phyloP scores from a whole-genome alignment of 1,139 yeast species.

The Hyphopichia fennica region DNA sequence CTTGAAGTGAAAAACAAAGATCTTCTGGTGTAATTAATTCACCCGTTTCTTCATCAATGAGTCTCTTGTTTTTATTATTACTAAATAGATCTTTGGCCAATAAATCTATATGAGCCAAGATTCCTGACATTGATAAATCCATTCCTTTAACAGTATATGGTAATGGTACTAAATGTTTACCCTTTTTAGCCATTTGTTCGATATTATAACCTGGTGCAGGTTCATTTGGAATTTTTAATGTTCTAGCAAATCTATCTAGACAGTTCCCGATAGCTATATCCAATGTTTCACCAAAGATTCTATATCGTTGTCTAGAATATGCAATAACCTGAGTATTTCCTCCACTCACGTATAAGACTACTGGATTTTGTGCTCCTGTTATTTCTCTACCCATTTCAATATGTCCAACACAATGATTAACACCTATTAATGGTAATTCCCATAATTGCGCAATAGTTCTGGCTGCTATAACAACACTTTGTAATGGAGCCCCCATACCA shows the following conservation, averaged over 20 bases:
- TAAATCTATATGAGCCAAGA: conserved; percentile 78
- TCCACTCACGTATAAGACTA: conserved; percentile 93
- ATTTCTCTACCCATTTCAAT: conserved; percentile 99
- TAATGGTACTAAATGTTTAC: conserved; percentile 66
- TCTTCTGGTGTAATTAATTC: conserved; percentile 75
- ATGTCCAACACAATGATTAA: conserved; percentile 96
- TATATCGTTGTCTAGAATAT: conserved; percentile 84
- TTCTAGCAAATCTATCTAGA: conserved; percentile 91
- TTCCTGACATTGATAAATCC: conserved; percentile 97
- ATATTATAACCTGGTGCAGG: conserved; percentile 98
- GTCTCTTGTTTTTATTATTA: conserved; percentile 49
- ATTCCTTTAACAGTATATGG: conserved; percentile 98
- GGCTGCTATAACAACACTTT: conserved; percentile 90
- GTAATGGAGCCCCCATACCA: conserved; percentile 99
- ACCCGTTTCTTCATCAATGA: conserved; percentile 52
- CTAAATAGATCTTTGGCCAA: conserved; percentile 70
- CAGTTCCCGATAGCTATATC: conserved; percentile 98
- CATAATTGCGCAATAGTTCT: conserved; percentile 80
- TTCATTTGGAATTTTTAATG: conserved; percentile 80
- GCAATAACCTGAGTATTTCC: conserved; percentile 99
- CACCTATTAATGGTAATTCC: conserved; percentile 87
- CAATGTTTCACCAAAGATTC: conserved; percentile 95
- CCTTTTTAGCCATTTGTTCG: conserved; percentile 85
- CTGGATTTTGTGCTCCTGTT: conserved; percentile 94
- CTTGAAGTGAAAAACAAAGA: conserved; percentile 89